Conservation (phyloP, 768 basidiomycete species). For the Suillus placidus region DNA sequence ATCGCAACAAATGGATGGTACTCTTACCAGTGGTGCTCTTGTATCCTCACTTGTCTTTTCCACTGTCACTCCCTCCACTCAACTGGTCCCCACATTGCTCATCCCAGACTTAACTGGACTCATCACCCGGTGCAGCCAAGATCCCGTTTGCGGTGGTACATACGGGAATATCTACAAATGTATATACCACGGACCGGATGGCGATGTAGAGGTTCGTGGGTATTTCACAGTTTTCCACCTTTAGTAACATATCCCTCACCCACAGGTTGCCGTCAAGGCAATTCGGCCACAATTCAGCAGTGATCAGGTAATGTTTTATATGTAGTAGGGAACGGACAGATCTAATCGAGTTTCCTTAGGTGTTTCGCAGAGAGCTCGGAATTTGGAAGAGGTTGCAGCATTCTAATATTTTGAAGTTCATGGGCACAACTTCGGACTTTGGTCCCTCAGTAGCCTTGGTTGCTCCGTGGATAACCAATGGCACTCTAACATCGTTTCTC, state of each 20-base stretch:
- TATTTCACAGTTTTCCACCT: not conserved
- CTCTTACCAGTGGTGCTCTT: too few relatives aligned
- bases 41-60: not conserved
- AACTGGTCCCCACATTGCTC: not conserved
- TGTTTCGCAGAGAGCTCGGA: constrained; percentile 22
- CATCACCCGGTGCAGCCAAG: not conserved
- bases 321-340: not conserved
- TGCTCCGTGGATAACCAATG: constrained; percentile 21
- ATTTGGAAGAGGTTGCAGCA: constrained; percentile 24
- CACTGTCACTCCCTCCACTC: not conserved
- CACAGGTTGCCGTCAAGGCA: constrained; percentile 7
- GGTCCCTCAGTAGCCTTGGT: constrained; percentile 27
- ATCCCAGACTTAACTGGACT: not conserved
- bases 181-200: not conserved
- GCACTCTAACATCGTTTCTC: constrained; percentile 18
- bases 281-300: not conserved
- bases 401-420: constrained; percentile 22
- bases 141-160: not conserved
- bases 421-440: constrained; percentile 21
- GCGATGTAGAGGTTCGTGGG: not conserved
- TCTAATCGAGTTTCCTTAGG: constrained; percentile 1
- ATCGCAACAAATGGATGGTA: too few relatives aligned
- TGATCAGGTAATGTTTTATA: not conserved
- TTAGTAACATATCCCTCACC: not conserved
- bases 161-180: not conserved